Evolutionary conservation across 2,329 filamentous ascomycete species (phyloP).

Genomic region (Diaporthe ampelina): DNA sequence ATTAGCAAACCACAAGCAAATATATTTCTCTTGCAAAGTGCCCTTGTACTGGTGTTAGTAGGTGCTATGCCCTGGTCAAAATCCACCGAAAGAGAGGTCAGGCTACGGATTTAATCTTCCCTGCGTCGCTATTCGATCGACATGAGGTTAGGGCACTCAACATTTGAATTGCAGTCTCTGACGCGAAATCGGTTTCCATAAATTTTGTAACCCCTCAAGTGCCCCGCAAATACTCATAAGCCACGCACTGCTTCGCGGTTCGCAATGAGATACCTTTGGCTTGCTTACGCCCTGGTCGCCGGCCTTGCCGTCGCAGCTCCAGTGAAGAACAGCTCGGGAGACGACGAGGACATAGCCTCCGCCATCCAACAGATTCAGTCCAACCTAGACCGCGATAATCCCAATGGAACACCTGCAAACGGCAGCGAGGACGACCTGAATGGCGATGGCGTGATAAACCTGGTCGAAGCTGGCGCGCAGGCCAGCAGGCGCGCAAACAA

Average conservation of each 20-base stretch:
- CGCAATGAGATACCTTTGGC: neutral
- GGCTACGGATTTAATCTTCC: neutral
- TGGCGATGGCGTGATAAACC: constrained; percentile 24
- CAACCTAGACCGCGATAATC: constrained; percentile 23
- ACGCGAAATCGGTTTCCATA: no score
- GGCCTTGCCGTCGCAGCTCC: neutral
- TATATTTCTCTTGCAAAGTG: neutral
- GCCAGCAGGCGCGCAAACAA: constrained; percentile 8
- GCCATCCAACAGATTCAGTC: constrained; percentile 3
- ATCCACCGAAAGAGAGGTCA: neutral
- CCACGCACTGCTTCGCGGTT: no score
- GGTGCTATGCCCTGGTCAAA: neutral
- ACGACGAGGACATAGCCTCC: neutral
- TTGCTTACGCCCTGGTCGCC: neutral
- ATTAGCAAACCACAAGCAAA: no score
- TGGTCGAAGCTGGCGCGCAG: constrained; percentile 27
- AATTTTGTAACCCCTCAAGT: no score
- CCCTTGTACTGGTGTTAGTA: neutral
- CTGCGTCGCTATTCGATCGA: neutral
- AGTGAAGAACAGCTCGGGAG: neutral
- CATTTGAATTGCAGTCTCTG: no score
- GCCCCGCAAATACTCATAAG: no score
- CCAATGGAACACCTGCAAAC: constrained; percentile 24
- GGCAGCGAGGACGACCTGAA: constrained; percentile 20
- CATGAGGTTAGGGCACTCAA: no score